Evolutionary conservation across 306 rosid species (phyloP).

Genomic region (Castanea crenata): DNA sequence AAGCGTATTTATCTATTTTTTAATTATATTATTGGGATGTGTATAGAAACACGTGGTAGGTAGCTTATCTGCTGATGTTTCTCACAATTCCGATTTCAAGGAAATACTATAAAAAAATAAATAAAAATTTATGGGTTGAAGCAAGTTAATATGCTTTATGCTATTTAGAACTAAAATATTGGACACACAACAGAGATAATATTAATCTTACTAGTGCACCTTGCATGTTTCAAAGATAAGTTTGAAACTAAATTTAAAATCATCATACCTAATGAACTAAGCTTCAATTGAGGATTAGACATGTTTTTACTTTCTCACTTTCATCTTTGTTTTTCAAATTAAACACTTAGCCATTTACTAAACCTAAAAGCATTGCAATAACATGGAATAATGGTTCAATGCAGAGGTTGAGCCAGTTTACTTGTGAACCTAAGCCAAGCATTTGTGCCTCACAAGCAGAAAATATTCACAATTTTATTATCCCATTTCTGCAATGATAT

Average conservation of each 20-base stretch:
- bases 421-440: background rate
- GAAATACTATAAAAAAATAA: no score
- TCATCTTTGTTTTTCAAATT: background rate
- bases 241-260: constrained; percentile 10
- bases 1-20: no score
- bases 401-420: background rate
- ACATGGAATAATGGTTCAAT: background rate
- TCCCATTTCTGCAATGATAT: background rate
- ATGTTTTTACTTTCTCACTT: background rate
- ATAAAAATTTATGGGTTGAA: no score
- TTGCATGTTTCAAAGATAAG: constrained; percentile 7
- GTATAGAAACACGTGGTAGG: no score
- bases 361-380: background rate
- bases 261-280: background rate
- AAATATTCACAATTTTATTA: background rate
- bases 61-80: no score
- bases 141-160: no score
- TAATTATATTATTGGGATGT: no score
- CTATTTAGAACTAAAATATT: constrained; percentile 4
- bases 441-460: background rate
- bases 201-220: constrained; percentile 29
- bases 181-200: constrained; percentile 14
- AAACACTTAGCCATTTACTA: background rate
- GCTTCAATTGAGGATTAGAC: background rate
- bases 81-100: no score